Base-by-base conservation (phyloP, 2,329 filamentous ascomycete species). In the Xenoacremonium recifei region DNA sequence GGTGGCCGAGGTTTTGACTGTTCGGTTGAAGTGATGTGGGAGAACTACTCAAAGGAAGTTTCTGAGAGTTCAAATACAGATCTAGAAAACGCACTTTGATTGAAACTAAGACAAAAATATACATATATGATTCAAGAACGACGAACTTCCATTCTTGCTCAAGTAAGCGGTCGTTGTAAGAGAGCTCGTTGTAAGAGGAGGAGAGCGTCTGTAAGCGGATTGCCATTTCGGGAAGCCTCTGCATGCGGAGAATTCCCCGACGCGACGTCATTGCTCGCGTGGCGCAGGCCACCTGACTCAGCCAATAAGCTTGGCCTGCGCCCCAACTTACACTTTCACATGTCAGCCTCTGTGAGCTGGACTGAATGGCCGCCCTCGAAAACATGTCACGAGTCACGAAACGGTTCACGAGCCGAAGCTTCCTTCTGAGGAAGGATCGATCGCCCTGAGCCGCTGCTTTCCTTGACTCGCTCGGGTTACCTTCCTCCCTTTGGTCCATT, bases 291-390 rank as follows among this genome's bases (percentile, higher is more conserved):
- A 19, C 9, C 9, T 12, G n/a, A 31, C 25, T 18, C 15, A 5
- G 29, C 39, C 29, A 34, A 39, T 35, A 5, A 20, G 5, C 19
- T 4, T 40, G 20, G 9, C 30, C 47, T 18, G 37, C 33, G 35
- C 45, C 35, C 44, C 35, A 36, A 43, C 33, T 34, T 47, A 35
- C 44, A 50, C 49, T 58, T 57, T 59, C 55, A 59, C 57, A 55
- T 59, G 57, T 51, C 48, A 56, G 38, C 30, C n/a, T n/a, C n/a
- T n/a, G n/a, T n/a, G n/a, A 35, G 39, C 27, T 30, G 29, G 32
- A n/a, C 12, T 9, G 10, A 15, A 9, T 7, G 16, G 7, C 25
- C 18, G 15, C 29, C 29, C 17, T 34, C 13, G 31, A 39, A 40
- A 43, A 37, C 33, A 29, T 50, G 49, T 53, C 52, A 51, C 47